phyloP scores from a whole-genome alignment of 345 rosid genomes.

The Gossypium herbaceum region DNA sequence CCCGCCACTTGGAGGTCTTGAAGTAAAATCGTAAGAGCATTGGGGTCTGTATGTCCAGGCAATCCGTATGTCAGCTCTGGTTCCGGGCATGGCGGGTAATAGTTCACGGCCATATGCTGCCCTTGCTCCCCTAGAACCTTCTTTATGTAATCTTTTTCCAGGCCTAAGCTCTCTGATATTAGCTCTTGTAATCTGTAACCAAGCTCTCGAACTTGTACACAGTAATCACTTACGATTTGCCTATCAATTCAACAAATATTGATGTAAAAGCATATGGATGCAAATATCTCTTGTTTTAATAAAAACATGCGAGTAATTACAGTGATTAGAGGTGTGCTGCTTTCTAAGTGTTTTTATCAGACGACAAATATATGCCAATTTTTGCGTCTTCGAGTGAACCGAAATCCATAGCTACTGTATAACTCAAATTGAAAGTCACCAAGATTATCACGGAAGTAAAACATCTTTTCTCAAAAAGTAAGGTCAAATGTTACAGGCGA shows the following conservation, averaged over 20 bases:
- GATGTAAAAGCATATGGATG: too few species aligned
- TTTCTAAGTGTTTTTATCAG: too few species aligned
- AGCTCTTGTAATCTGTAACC: constrained; percentile 58
- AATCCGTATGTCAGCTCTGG: constrained; percentile 91
- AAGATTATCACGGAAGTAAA: too few species aligned
- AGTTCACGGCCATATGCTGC: constrained; percentile 93
- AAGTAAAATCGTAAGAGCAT: constrained; percentile 74
- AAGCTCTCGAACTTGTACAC: constrained; percentile 55
- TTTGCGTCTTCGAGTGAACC: too few species aligned
- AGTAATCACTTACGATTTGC: constrained; percentile 56
- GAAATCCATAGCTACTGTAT: too few species aligned
- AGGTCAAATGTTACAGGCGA: too few species aligned
- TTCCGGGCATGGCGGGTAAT: constrained; percentile 84
- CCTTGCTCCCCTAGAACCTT: constrained; percentile 74
- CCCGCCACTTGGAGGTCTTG: constrained; percentile 70
- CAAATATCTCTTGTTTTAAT: too few species aligned
- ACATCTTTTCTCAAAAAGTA: too few species aligned
- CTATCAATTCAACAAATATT: constrained; percentile 25
- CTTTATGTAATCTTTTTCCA: constrained; percentile 50
- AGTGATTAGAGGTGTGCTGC: too few species aligned
- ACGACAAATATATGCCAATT: too few species aligned
- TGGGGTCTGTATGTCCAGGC: constrained; percentile 91
- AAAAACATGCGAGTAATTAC: too few species aligned
- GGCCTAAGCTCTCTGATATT: constrained; percentile 84
- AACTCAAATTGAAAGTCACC: too few species aligned